Evolutionary conservation across 805 yeast species (phyloP).

Genomic region (Wickerhamomyces alni): DNA sequence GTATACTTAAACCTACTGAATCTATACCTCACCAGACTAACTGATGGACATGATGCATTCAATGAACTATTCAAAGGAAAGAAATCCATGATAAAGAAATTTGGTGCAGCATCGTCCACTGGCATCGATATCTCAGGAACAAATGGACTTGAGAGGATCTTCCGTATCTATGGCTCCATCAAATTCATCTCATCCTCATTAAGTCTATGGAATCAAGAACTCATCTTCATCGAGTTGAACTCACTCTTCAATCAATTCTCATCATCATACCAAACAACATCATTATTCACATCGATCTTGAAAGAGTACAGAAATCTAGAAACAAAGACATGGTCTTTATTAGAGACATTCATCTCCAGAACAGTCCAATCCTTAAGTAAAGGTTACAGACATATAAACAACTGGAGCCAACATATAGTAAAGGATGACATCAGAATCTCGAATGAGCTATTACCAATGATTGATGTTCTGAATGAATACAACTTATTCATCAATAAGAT

Average conservation of each 20-base stretch:
- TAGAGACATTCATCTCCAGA: constrained; percentile 26
- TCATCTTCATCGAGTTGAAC: constrained; percentile 22
- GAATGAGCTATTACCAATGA: constrained; percentile 20
- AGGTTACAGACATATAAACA: constrained; percentile 26
- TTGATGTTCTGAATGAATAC: constrained; percentile 22
- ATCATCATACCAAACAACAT: constrained; percentile 6
- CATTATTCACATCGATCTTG: constrained; percentile 27
- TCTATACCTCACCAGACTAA: constrained; percentile 27
- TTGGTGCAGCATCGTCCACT: background rate
- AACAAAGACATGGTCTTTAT: constrained; percentile 23
- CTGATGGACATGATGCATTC: constrained; percentile 25
- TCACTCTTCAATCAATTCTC: constrained; percentile 16
- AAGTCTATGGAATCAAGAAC: constrained; percentile 21
- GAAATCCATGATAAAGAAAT: background rate
- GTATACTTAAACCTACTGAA: constrained; percentile 38
- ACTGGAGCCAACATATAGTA: constrained; percentile 22
- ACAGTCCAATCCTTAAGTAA: constrained; percentile 24
- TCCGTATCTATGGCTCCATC: constrained; percentile 21
- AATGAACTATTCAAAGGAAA: constrained; percentile 13
- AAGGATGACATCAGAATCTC: constrained; percentile 11
- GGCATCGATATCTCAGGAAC: constrained; percentile 19
- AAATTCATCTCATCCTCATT: constrained; percentile 17
- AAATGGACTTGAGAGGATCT: constrained; percentile 23
- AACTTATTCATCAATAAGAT: constrained; percentile 14
- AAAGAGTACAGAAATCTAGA: constrained; percentile 23